Evolutionary conservation across 2,329 filamentous ascomycete genomes (phyloP), one percentile per base, ranked within the genome.

Genomic region (Alternaria rosae): DNA sequence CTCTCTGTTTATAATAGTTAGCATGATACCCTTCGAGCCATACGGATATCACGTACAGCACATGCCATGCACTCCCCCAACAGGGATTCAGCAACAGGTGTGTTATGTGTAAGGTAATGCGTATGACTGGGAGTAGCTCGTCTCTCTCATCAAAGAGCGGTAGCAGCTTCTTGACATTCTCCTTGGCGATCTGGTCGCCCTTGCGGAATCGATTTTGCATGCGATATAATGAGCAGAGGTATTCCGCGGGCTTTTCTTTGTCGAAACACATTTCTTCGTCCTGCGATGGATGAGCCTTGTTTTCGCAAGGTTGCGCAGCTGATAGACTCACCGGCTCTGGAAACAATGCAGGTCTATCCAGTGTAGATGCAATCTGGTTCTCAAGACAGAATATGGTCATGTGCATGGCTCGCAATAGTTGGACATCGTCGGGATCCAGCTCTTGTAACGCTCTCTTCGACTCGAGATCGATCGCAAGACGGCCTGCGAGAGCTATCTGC

Each of bases 161-260:
- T 5, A 78, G 59, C 4, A 71, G 60, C 25, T 65, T 69, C 25
- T 70, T 72, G 1, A 75, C 59, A 13, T 66, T 61, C n/a, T 68
- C 48, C 50, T 68, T 72, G 10, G 62, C 63, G 5, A 44, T 45
- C 8, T 64, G 25, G 42, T 78, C 71, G 21, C 75, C 74, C 55
- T 76, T 78, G 23, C 76, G 76, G 35, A 74, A 78, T 5, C 76
- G 74, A 55, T 77, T 70, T 47, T 79, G 77, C 41, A 78, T 65
- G 6, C 76, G 71, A 50, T 74, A 79, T 6, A 79, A 66, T 2
- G 76, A 78, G 61, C 76, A 79, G 26, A 78, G 64, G 44, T 74
- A 78, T 12, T 77, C 71, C 10, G 72, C 63, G 8, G 74, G 74
- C n/a, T 71, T 69, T 15, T 57, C 20, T 21, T 65, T 65, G 35